A percentile compares a stretch with the other conserved stretches of the same genome.
phyloP scores from a whole-genome alignment of 345 rosid genomes.

The Linum tenue region DNA sequence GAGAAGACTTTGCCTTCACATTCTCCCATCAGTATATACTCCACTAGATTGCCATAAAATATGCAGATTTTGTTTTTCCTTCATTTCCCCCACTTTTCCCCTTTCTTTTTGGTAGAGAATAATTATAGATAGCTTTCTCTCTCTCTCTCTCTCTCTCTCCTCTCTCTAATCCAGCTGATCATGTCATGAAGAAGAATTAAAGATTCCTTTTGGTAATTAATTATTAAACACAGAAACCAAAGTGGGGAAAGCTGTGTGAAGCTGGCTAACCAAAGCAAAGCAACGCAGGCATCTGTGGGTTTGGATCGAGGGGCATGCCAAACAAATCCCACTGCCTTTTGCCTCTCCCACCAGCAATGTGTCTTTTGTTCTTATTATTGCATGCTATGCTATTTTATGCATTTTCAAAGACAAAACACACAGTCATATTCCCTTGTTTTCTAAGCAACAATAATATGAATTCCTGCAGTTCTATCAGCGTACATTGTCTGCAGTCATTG shows the following conservation, averaged over 20 bases:
- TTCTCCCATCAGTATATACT: slow-evolving; percentile 41
- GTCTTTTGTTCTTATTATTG: no score
- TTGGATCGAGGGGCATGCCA: slow-evolving; percentile 31
- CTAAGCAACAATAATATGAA: not conserved
- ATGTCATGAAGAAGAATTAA: slow-evolving; percentile 8
- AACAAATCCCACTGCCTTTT: slow-evolving; percentile 41
- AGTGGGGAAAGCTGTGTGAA: slow-evolving; percentile 5
- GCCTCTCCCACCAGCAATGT: no score
- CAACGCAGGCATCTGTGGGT: slow-evolving; percentile 8
- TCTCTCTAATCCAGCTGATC: no score
- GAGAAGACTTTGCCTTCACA: slow-evolving; percentile 34
- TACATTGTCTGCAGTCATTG: slow-evolving; percentile 4
- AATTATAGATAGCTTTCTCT: no score
- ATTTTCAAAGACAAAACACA: no score
- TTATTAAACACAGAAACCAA: slow-evolving; percentile 32
- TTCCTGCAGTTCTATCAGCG: not conserved
- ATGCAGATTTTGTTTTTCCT: not conserved
- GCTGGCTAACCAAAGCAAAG: not conserved
- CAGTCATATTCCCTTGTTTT: no score
- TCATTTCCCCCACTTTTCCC: no score
- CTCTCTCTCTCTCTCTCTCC: no score
- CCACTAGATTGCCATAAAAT: slow-evolving; percentile 23
- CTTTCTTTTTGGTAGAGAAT: not conserved
- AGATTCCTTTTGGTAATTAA: slow-evolving; percentile 7
- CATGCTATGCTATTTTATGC: no score